phyloP scores from a whole-genome alignment of 2,329 filamentous ascomycete genomes.

The Bisporella sp. region DNA sequence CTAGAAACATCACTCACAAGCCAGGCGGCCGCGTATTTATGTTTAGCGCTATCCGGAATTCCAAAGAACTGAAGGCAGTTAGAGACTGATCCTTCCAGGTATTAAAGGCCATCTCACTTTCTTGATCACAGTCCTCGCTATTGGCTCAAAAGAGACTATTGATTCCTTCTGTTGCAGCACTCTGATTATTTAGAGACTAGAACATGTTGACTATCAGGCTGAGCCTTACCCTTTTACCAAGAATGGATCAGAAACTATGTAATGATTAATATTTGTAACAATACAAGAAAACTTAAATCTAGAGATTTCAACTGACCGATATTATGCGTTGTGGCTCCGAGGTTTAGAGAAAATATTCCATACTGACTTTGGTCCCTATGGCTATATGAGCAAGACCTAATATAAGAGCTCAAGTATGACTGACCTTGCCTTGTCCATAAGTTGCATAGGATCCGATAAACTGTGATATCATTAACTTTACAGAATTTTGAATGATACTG shows the following conservation, averaged over 20 bases:
- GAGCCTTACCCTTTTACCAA: conserved; percentile 15
- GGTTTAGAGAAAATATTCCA: conserved; percentile 22
- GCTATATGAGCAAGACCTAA: conserved; percentile 1
- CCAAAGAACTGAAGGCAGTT: conserved; percentile 22
- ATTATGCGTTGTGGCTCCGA: conserved; percentile 20
- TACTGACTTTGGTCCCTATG: conserved; percentile 19
- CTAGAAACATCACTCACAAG: conserved; percentile 29
- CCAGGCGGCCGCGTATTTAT: conserved; percentile 18
- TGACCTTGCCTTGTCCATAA: conserved; percentile 19
- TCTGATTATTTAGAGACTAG: conserved; percentile 4
- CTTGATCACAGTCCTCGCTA: conserved; percentile 13
- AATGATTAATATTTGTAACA: background rate
- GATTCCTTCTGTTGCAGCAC: conserved; percentile 20
- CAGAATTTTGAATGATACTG: conserved; percentile 23
- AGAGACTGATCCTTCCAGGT: conserved; percentile 1
- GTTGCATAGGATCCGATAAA: conserved; percentile 16
- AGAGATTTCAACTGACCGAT: conserved; percentile 14
- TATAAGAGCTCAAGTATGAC: background rate
- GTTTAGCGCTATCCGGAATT: conserved; percentile 16
- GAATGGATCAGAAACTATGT: conserved; percentile 17
- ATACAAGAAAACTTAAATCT: background rate
- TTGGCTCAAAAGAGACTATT: conserved; percentile 11
- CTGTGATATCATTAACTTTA: conserved; percentile 21
- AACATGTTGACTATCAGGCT: background rate
- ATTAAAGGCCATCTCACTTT: conserved; percentile 1